Evolutionary conservation across 768 basidiomycete species (phyloP), one percentile per base, ranked within the genome.

Genomic region (Coprinellus aureogranulatus): DNA sequence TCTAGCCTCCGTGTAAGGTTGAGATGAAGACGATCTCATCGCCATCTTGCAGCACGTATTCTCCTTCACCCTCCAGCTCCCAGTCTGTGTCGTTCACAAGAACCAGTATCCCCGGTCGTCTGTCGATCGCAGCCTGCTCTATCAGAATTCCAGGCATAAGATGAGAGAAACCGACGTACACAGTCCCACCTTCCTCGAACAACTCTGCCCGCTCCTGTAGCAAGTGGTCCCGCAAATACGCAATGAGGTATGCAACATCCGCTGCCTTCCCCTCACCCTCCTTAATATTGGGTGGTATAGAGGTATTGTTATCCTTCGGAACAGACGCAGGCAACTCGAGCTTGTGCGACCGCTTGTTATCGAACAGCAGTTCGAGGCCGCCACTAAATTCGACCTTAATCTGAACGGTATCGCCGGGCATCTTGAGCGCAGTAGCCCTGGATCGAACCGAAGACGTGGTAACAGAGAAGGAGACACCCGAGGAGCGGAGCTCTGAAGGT

Each of bases 11-110:
- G 65, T 98, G 96, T 49, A 98, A 72, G 0, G 95, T 98, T 22
- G 93, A 96, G 59, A 99, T 98, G 70, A 99, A 96, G 16, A 98
- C 92, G 60, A 98, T 82, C 74, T 95, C 92, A 68, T 99, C 97
- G 0, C 83, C 79, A 30, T 86, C 75, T 68, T 89, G 75, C 57
- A 98, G 73, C 60, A 74, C 77, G 68, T 96, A 97, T 5, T 90
- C 87, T 22, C 92, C 87, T 70, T 98, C 96, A 31, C 93, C 94
- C 69, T 98, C 96, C 5, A 98, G 78, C 71, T 98, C 95, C 96
- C 96, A 98, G 65, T 98, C 96, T 1, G 92, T 92, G 64, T 96
- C 92, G 66, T 98, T 98, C 54, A 99, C 85, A n/a, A 99, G 78
- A 3, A 98, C 96, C 2, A 99, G 78, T 37, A 99, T 97, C 0